Conservation (phyloP, 352 stramenopile genomes). For the Phytopythium vexans region DNA sequence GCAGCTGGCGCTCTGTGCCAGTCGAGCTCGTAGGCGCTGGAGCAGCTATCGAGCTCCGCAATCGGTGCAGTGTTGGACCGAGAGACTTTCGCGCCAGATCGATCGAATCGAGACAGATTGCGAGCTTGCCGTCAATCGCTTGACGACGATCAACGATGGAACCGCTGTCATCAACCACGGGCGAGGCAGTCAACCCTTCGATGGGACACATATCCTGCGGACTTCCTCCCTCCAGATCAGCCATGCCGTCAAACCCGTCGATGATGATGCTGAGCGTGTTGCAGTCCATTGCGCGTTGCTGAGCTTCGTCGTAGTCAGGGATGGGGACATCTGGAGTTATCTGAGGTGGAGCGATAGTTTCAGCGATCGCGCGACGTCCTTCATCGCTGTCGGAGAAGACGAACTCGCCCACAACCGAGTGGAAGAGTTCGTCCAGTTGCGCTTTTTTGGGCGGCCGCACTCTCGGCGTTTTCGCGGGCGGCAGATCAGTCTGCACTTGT, state of each 20-base stretch:
- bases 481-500: neutral
- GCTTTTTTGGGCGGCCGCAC: slow-evolving; percentile 9
- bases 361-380: too few species aligned
- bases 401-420: slow-evolving; percentile 40
- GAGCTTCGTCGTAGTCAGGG: neutral
- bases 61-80: too few species aligned
- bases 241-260: neutral
- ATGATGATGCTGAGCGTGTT: slow-evolving; percentile 6
- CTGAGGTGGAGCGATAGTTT: neutral
- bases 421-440: slow-evolving; percentile 39
- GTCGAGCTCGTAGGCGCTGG: too few species aligned
- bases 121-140: too few species aligned
- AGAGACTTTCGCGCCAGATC: too few species aligned
- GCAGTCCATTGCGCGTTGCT: slow-evolving; percentile 5
- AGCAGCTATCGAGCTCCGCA: too few species aligned
- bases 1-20: too few species aligned
- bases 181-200: too few species aligned
- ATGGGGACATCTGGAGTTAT: neutral
- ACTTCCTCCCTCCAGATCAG: slow-evolving; percentile 1
- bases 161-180: too few species aligned
- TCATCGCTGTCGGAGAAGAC: slow-evolving; percentile 13
- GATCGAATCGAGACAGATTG: too few species aligned
- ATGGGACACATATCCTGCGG: neutral
- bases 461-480: neutral
- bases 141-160: too few species aligned